Base-by-base conservation (phyloP, 225 moss, liverwort and hornwort species). In the Antitrichia curtipendula region DNA sequence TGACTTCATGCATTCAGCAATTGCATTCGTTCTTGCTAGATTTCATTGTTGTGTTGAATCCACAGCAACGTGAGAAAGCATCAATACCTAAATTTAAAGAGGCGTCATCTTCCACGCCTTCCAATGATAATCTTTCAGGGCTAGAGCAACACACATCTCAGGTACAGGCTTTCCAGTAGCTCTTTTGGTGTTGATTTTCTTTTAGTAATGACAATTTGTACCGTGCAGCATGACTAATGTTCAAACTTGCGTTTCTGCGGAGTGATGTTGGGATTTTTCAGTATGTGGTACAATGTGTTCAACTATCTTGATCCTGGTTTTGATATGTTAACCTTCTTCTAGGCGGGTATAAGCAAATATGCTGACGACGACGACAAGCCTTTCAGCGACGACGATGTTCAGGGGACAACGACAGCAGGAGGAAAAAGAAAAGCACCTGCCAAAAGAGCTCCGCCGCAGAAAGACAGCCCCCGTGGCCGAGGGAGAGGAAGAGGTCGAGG, bases 21-120 rank as follows among this genome's bases (percentile, higher is more conserved):
- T 84, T 68, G 58, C 52, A 64, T 82, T 54, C 27, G 5, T 89
- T 57, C 56, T 70, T 65, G 52, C 49, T 68, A 75, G 28, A 75
- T 65, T 83, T 90, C 41, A 78, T 84, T 53, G 41, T 75, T 80
- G 10, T 88, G 80, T 88, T 90, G 65, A 81, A 62, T 86, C 78
- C 65, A 82, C 93, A 94, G 94, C 91, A 94, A 91, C 94, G 94
- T 60, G 94, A 94, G 91, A 93, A 91, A 86, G 64, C 93, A 76
- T 74, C 91, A 38, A 91, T 93, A 64, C 94, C 94, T 61, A 93
- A 53, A 83, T 94, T 49, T 80, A 91, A 87, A 62, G 92, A 90
- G 63, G 84, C 91, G 45, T 91, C 90, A 76, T 86, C 92, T 77
- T 92, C 91, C 58, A 41, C 82, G 70, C 88, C 93, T 79, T 75